These are phyloP conservation scores for Didymella pomorum DNA, from an alignment of 2,329 filamentous ascomycete species.

Conservation along the genomic window DNA sequence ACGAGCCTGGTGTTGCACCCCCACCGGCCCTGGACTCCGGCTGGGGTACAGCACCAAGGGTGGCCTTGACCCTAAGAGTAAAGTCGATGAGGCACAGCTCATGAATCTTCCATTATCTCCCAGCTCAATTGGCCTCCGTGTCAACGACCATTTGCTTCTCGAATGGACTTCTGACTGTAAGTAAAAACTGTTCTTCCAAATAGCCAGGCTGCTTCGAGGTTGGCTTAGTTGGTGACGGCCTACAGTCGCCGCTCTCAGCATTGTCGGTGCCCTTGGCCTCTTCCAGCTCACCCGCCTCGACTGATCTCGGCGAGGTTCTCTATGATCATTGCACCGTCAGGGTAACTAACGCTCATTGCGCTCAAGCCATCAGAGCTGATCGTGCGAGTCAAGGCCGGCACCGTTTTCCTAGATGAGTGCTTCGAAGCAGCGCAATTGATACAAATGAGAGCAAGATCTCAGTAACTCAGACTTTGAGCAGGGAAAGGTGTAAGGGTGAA, in stretches of 20 bases:
- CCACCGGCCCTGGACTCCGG: slow-evolving; percentile 41
- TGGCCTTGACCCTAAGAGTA: slow-evolving; percentile 43
- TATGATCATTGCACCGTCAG: slow-evolving; percentile 1
- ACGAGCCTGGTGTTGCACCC: slow-evolving; percentile 24
- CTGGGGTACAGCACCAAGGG: slow-evolving; percentile 31
- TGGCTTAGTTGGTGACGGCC: slow-evolving; percentile 1
- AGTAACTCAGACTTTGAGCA: not conserved
- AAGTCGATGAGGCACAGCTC: slow-evolving; percentile 42
- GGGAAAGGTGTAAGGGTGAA: slow-evolving; percentile 6
- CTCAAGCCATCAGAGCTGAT: not conserved
- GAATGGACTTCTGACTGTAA: slow-evolving; percentile 1
- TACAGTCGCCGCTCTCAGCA: slow-evolving; percentile 4
- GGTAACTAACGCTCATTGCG: not conserved
- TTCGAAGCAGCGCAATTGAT: not conserved
- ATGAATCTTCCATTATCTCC: slow-evolving; percentile 37
- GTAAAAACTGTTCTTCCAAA: not conserved
- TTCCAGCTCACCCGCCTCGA: not conserved
- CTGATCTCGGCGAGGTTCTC: slow-evolving; percentile 1
- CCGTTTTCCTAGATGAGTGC: too few species aligned
- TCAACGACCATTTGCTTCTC: slow-evolving; percentile 11
- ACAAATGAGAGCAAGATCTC: not conserved
- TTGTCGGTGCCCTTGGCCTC: not conserved
- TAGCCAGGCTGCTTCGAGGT: slow-evolving; percentile 1
- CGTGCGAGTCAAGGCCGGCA: not conserved
- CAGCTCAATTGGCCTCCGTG: slow-evolving; percentile 39